Evolutionary conservation across 2,329 filamentous ascomycete species (phyloP).

Genomic region (Epichloe bromicola): DNA sequence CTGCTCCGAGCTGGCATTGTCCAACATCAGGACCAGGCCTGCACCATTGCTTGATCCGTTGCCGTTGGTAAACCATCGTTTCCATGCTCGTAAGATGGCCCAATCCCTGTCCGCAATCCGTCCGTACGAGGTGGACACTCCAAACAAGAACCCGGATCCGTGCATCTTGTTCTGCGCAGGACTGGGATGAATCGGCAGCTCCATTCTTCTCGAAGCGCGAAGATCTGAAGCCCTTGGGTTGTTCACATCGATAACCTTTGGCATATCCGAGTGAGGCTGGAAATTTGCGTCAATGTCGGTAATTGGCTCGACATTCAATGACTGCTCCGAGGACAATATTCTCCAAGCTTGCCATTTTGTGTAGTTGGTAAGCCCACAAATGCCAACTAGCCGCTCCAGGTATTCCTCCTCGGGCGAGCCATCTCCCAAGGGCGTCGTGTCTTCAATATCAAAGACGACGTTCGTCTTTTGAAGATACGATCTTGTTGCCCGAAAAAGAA

Average conservation of each 20-base stretch:
- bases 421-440: constrained; percentile 7
- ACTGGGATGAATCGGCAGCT: constrained; percentile 20
- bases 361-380: constrained; percentile 17
- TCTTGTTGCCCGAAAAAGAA: constrained; percentile 13
- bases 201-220: constrained; percentile 17
- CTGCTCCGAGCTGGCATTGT: constrained; percentile 23
- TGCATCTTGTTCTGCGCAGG: constrained; percentile 21
- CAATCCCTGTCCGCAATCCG: constrained; percentile 25
- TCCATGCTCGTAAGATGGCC: constrained; percentile 29
- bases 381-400: constrained; percentile 15
- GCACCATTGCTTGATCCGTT: constrained; percentile 29
- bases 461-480: constrained; percentile 6
- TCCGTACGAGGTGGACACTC: constrained; percentile 29
- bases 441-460: constrained; percentile 6
- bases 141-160: constrained; percentile 29
- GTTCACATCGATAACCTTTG: constrained; percentile 15
- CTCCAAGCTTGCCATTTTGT: constrained; percentile 23
- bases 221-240: constrained; percentile 14
- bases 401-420: constrained; percentile 20
- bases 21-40: constrained; percentile 27
- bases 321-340: constrained; percentile 17
- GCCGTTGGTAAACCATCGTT: constrained; percentile 32
- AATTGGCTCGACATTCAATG: constrained; percentile 14
- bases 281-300: constrained; percentile 20
- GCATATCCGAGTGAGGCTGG: constrained; percentile 13